Percentiles rank a stretch among this genome's conserved stretches.
phyloP scores from a whole-genome alignment of 2,329 filamentous ascomycete genomes.

The Lachnellula hyalina region DNA sequence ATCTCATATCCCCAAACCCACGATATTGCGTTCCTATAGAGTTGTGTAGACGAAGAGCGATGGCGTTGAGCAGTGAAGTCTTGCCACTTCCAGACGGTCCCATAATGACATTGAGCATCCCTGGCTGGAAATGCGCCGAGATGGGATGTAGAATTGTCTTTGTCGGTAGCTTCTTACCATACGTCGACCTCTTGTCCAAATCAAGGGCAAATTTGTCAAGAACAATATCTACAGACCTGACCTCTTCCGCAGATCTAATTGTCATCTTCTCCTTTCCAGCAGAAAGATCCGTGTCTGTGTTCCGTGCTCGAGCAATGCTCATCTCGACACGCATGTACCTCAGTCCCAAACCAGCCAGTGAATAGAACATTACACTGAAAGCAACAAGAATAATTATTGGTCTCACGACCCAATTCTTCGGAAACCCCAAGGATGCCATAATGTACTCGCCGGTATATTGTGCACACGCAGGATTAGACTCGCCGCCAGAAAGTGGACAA shows the following conservation, averaged over 20 bases:
- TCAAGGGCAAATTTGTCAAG: slow-evolving; percentile 60
- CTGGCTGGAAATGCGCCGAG: slow-evolving; percentile 60
- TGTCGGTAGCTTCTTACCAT: slow-evolving; percentile 46
- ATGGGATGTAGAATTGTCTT: slow-evolving; percentile 63
- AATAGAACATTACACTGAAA: slow-evolving; percentile 59
- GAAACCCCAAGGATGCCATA: slow-evolving; percentile 64
- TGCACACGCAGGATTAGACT: slow-evolving; percentile 57
- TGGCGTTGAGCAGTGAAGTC: slow-evolving; percentile 67
- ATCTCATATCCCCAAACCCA: slow-evolving; percentile 56
- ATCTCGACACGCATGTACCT: slow-evolving; percentile 63
- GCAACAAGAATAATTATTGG: slow-evolving; percentile 59
- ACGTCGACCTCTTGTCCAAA: slow-evolving; percentile 54
- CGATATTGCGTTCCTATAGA: slow-evolving; percentile 58
- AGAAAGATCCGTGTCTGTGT: slow-evolving; percentile 53
- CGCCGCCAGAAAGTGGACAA: slow-evolving; percentile 60
- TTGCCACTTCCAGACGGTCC: slow-evolving; percentile 74
- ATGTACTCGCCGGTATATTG: slow-evolving; percentile 67
- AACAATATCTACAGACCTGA: slow-evolving; percentile 58
- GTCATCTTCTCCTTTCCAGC: slow-evolving; percentile 67
- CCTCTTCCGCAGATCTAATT: slow-evolving; percentile 45
- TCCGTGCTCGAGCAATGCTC: slow-evolving; percentile 59
- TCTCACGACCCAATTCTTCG: slow-evolving; percentile 58
- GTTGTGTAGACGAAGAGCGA: slow-evolving; percentile 62
- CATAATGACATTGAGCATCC: slow-evolving; percentile 71
- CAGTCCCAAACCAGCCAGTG: slow-evolving; percentile 55